A percentile compares a stretch with the other conserved stretches of the same genome.
phyloP scores from a whole-genome alignment of 2,329 filamentous ascomycete genomes.

The Dactylellina haptotyla region DNA sequence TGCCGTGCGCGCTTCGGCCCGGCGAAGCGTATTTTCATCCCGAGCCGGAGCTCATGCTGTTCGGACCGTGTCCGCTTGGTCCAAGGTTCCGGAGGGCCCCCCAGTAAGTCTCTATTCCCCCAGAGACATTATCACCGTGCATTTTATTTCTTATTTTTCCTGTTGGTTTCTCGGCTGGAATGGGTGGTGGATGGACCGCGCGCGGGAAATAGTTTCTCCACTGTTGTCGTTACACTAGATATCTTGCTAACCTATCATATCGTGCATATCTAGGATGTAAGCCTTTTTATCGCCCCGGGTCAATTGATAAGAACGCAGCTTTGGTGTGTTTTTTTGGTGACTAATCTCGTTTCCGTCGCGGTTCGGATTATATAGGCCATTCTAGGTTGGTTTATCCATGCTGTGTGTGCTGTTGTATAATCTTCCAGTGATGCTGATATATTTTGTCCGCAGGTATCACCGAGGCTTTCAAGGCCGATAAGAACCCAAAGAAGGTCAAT shows the following conservation, averaged over 20 bases:
- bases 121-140: conserved; percentile 18
- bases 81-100: conserved; percentile 90
- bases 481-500: conserved; percentile 84
- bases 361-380: conserved; percentile 60
- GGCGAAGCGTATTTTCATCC: conserved; percentile 30
- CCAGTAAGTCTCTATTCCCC: conserved; percentile 73
- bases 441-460: conserved; percentile 43
- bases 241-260: conserved; percentile 48
- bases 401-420: conserved; percentile 11
- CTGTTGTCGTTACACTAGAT: conserved; percentile 32
- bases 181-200: conserved; percentile 14
- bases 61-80: conserved; percentile 82
- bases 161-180: conserved; percentile 32
- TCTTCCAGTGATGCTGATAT: background rate
- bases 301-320: conserved; percentile 18
- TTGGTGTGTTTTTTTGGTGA: background rate
- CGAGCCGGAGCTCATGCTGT: conserved; percentile 60
- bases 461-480: conserved; percentile 81
- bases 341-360: conserved; percentile 33
- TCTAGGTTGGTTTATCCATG: conserved; percentile 63
- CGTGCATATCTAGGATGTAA: conserved; percentile 61
- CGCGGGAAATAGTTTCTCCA: conserved; percentile 27
- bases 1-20: conserved; percentile 49
- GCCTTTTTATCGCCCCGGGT: conserved; percentile 54
- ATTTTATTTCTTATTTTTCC: too few species aligned